Percentiles rank a stretch among this genome's conserved stretches.
phyloP scores from a whole-genome alignment of 257 asterid species.

The Solanum rostratum region DNA sequence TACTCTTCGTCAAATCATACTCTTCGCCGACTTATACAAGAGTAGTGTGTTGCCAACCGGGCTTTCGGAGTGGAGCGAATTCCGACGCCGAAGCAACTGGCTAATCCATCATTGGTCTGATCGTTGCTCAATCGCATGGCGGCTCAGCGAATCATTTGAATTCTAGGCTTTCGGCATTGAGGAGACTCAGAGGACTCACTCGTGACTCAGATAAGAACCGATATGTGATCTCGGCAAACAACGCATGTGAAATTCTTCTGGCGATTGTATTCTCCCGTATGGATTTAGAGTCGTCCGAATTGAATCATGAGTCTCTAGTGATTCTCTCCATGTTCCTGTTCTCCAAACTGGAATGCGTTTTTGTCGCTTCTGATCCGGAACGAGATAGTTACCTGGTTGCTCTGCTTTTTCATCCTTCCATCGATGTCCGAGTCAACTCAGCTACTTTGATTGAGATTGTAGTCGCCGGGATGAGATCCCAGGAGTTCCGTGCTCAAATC shows the following conservation, averaged over 20 bases:
- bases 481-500: conserved; percentile 67
- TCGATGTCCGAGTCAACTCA: conserved; percentile 80
- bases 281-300: no score
- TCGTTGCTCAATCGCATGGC: conserved; percentile 51
- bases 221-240: no score
- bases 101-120: conserved; percentile 66
- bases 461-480: conserved; percentile 55
- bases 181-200: no score
- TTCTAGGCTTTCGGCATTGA: conserved; percentile 48
- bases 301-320: no score
- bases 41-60: conserved; percentile 90
- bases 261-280: no score
- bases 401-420: conserved; percentile 63
- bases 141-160: conserved; percentile 24
- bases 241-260: no score
- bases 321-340: no score
- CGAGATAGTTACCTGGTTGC: conserved; percentile 50
- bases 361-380: conserved; percentile 47
- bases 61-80: conserved; percentile 78
- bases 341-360: conserved; percentile 51
- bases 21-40: conserved; percentile 93
- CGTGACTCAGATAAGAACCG: no score
- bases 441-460: conserved; percentile 73
- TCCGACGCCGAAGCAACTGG: conserved; percentile 96
- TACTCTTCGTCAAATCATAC: no score